Base-by-base conservation (phyloP, 1,284 basidiomycete species). In the Sutorius eximius region DNA sequence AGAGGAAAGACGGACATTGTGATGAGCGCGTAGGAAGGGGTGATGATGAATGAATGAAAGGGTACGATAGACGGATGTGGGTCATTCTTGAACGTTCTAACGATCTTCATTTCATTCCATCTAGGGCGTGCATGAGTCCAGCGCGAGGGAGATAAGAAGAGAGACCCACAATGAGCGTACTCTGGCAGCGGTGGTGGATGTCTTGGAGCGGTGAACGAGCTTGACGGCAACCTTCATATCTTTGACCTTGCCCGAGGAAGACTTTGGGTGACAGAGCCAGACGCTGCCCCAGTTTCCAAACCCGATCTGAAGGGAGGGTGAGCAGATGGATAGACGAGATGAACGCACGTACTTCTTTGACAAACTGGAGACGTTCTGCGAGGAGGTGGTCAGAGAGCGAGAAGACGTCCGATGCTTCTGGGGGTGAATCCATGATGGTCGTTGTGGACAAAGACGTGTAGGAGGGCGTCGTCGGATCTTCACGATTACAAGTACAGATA, bases 21-120 rank as follows among this genome's bases (percentile, higher is more conserved):
- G 64, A 93, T 89, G 58, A 93, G 78, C 43, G 92, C 92, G 73
- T 90, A 95, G 33, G 85, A 88, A 3, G 92, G 91, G 0, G 93
- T 93, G 62, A 97, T 91, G 66, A 96, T 86, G 77, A 97, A 96
- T 4, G 91, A 89, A 64, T 94, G 87, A 72, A 98, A 96, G 9
- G 85, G 83, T 61, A 98, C 89, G 69, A 98, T 88, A 59, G 90
- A 90, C 1, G 93, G 93, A 70, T 97, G 94, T 9, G 87, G 84
- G 65, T 93, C 87, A 48, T 84, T 74, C 71, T 88, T 89, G 68
- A 96, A 84, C 12, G 84, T 77, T 60, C 88, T 81, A 59, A 95
- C 86, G 60, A 95, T 89, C 79, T 94, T 94, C 92, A 95, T 94
- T 77, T 95, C 93, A 67, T 93, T 93, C 92, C 91, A 95, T 75